phyloP scores from a whole-genome alignment of 2,329 filamentous ascomycete genomes.

The Verticillium nonalfalfae region DNA sequence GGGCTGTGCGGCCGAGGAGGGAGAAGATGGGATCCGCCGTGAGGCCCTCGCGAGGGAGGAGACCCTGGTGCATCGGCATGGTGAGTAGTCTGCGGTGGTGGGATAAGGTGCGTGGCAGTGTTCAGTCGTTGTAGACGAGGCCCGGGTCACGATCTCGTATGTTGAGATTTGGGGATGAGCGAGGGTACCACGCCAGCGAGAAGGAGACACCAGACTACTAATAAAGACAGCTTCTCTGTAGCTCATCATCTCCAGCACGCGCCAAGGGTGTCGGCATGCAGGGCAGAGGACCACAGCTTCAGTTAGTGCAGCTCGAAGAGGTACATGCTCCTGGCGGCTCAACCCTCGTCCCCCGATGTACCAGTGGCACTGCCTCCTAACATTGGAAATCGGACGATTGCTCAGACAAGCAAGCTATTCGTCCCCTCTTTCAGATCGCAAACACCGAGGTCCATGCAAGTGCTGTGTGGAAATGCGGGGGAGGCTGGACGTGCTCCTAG shows the following conservation, averaged over 20 bases:
- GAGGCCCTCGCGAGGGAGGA: constrained; percentile 51
- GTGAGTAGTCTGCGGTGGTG: neutral
- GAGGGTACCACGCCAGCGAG: neutral
- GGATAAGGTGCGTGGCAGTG: neutral
- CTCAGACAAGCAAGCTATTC: neutral
- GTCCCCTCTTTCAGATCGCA: neutral
- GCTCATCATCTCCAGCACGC: neutral
- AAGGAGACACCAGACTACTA: neutral
- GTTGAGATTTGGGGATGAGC: neutral
- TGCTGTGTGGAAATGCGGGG: neutral
- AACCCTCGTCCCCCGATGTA: neutral
- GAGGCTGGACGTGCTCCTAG: neutral
- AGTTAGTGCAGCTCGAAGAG: neutral
- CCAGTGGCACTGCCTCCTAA: neutral
- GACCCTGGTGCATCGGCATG: constrained; percentile 36
- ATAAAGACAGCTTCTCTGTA: neutral
- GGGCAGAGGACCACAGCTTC: neutral
- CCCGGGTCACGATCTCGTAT: neutral
- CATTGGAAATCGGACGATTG: neutral
- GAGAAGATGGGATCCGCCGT: constrained; percentile 53
- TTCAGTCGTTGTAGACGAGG: neutral
- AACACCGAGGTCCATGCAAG: neutral
- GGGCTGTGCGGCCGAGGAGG: constrained; percentile 50
- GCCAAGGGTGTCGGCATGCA: neutral
- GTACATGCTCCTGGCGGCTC: neutral